Percentiles rank a stretch among this genome's conserved stretches.
Conservation (phyloP, 75 land plant species). For the Selaginella tamariscina region DNA sequence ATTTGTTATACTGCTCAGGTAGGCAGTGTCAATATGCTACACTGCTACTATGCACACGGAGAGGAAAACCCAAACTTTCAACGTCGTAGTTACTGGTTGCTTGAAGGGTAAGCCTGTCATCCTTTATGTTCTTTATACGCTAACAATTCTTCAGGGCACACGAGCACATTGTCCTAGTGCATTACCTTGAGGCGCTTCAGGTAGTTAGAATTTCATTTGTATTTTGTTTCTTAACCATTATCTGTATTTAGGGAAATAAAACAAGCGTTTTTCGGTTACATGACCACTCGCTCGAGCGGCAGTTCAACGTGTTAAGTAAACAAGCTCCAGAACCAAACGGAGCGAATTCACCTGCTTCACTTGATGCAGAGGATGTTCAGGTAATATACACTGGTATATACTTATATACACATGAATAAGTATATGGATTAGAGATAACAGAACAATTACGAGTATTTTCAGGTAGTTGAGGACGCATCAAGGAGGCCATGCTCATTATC, state of each 20-base stretch:
- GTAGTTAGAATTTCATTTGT: slow-evolving; percentile 10
- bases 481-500: background rate
- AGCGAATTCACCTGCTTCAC: background rate
- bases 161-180: slow-evolving; percentile 8
- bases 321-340: background rate
- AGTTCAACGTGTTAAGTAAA: background rate
- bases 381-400: too few species aligned
- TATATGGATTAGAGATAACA: too few species aligned
- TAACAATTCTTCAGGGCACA: background rate
- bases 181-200: slow-evolving; percentile 8
- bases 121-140: slow-evolving; percentile 15
- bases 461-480: background rate
- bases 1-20: slow-evolving; percentile 32
- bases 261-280: background rate
- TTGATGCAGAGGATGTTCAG: background rate
- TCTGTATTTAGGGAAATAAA: background rate
- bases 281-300: background rate
- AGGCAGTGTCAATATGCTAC: slow-evolving; percentile 4
- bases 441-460: background rate
- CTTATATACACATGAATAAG: too few species aligned
- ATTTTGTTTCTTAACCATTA: background rate
- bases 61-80: slow-evolving; percentile 11
- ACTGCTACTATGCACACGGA: slow-evolving; percentile 12
- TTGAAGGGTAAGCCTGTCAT: slow-evolving; percentile 23
- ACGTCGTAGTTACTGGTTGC: slow-evolving; percentile 7